These are phyloP conservation scores for Hirsutella thompsonii DNA, from an alignment of 2,329 filamentous ascomycete genomes.

Conservation along the genomic window DNA sequence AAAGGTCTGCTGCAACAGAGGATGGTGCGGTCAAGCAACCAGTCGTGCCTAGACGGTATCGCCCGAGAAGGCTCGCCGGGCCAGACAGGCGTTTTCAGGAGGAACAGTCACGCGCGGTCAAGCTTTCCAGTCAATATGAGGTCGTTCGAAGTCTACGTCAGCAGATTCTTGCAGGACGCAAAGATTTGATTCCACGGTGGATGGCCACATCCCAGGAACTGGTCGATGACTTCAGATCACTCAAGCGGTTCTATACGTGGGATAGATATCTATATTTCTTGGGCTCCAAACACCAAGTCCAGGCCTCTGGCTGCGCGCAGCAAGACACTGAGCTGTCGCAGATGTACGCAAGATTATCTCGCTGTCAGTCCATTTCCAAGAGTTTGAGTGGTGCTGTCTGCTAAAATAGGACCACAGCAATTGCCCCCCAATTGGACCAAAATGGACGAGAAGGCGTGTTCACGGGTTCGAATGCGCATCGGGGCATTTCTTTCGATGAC, in stretches of 20 bases:
- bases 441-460: not conserved
- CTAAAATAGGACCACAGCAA: slow-evolving; percentile 5
- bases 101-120: slow-evolving; percentile 27
- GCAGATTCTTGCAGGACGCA: slow-evolving; percentile 26
- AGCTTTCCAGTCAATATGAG: slow-evolving; percentile 27
- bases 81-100: slow-evolving; percentile 30
- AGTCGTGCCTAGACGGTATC: slow-evolving; percentile 24
- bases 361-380: slow-evolving; percentile 26
- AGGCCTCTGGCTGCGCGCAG: slow-evolving; percentile 10
- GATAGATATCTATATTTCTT: slow-evolving; percentile 51
- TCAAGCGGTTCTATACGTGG: slow-evolving; percentile 53
- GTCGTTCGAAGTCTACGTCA: slow-evolving; percentile 28
- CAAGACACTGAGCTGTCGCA: slow-evolving; percentile 33
- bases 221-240: slow-evolving; percentile 49
- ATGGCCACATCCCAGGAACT: slow-evolving; percentile 46
- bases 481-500: slow-evolving; percentile 65
- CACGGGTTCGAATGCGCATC: slow-evolving; percentile 31
- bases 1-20: not conserved
- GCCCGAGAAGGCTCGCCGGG: slow-evolving; percentile 32
- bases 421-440: slow-evolving; percentile 6
- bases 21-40: not conserved
- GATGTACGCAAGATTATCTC: slow-evolving; percentile 42
- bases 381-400: slow-evolving; percentile 1
- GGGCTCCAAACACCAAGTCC: slow-evolving; percentile 19
- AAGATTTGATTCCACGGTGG: slow-evolving; percentile 36